Percentiles rank a stretch among this genome's conserved stretches.
These are phyloP conservation scores for Citropsis articulata DNA, from an alignment of 345 rosid species.

Conservation along the genomic window DNA sequence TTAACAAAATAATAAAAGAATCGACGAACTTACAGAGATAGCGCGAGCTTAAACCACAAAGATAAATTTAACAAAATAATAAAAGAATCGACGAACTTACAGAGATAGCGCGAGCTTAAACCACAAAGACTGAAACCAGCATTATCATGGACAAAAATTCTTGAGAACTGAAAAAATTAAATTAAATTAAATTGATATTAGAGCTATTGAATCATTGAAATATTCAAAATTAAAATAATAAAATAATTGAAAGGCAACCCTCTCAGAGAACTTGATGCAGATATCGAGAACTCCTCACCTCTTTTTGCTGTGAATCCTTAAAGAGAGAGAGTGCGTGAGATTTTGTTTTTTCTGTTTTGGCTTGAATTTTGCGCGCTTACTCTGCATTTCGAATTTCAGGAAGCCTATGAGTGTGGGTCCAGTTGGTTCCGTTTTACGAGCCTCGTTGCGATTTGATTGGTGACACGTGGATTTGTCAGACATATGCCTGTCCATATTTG, in stretches of 20 bases:
- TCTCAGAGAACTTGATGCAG: conserved; percentile 13
- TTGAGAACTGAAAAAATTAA: background rate
- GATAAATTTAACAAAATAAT: background rate
- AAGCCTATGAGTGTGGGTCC: conserved; percentile 7
- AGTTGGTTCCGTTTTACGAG: no score
- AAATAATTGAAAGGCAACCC: conserved; percentile 9
- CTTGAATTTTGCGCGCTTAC: conserved; percentile 59
- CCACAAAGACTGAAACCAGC: background rate
- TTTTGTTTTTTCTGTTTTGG: background rate
- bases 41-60: background rate
- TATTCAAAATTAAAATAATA: background rate
- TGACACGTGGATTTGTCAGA: conserved; percentile 7
- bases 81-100: background rate
- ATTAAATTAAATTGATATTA: background rate
- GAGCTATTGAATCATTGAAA: background rate
- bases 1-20: background rate
- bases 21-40: conserved; percentile 1
- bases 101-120: background rate
- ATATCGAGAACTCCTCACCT: conserved; percentile 11
- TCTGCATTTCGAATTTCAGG: conserved; percentile 33
- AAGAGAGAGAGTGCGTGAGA: background rate
- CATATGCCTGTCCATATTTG: background rate
- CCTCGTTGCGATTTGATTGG: background rate
- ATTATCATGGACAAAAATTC: background rate
- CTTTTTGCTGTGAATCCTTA: background rate